A percentile compares a stretch with the other conserved stretches of the same genome.
Evolutionary conservation across 2,329 filamentous ascomycete genomes (phyloP).

Genomic region (Knoxdaviesia proteae): DNA sequence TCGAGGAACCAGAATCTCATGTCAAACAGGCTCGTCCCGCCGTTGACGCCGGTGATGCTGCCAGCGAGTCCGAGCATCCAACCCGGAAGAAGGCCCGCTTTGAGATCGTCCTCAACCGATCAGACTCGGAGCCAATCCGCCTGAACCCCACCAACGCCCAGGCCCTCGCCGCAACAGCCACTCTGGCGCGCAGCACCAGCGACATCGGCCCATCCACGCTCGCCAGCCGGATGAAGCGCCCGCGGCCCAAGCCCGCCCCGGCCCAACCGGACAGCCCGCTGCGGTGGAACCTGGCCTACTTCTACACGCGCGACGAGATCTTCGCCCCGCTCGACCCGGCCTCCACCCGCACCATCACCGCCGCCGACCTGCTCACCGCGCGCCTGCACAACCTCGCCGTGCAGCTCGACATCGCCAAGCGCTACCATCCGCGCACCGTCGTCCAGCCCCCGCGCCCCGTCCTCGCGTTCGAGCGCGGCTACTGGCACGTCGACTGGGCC

Average conservation of each 20-base stretch:
- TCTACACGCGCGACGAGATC: slow-evolving; percentile 24
- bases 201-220: slow-evolving; percentile 9
- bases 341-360: slow-evolving; percentile 21
- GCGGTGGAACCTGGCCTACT: slow-evolving; percentile 4
- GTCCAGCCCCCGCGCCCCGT: slow-evolving; percentile 21
- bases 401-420: slow-evolving; percentile 27
- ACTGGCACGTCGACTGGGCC: slow-evolving; percentile 47
- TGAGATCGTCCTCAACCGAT: too few relatives aligned
- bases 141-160: too few relatives aligned
- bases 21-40: too few relatives aligned
- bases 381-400: slow-evolving; percentile 29
- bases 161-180: too few relatives aligned
- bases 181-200: slow-evolving; percentile 11
- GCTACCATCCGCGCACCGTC: slow-evolving; percentile 25
- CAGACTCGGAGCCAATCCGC: too few relatives aligned
- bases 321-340: slow-evolving; percentile 30
- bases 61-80: too few relatives aligned
- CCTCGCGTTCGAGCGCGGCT: slow-evolving; percentile 40
- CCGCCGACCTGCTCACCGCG: slow-evolving; percentile 32
- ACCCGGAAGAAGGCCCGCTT: too few relatives aligned
- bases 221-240: slow-evolving; percentile 4
- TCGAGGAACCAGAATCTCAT: too few relatives aligned
- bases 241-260: slow-evolving; percentile 7
- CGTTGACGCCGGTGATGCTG: too few relatives aligned
- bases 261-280: slow-evolving; percentile 4